A percentile compares a stretch with the other conserved stretches of the same genome.
These are phyloP conservation scores for Albizia julibrissin DNA, from an alignment of 306 rosid genomes.

Conservation along the genomic window DNA sequence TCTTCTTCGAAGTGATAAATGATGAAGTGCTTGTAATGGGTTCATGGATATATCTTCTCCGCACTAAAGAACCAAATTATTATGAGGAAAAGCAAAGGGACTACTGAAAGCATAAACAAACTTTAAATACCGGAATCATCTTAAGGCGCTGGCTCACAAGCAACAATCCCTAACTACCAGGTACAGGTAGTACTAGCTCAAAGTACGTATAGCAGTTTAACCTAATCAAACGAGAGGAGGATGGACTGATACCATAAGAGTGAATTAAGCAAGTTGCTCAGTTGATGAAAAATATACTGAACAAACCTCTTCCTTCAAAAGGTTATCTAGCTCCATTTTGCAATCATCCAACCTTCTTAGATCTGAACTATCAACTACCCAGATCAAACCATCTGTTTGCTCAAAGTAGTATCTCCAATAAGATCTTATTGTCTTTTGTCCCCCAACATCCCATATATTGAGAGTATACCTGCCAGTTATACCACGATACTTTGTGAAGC, in stretches of 20 bases:
- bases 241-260: background rate
- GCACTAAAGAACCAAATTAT: slow-evolving; percentile 5
- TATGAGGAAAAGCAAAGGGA: slow-evolving; percentile 13
- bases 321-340: slow-evolving; percentile 82
- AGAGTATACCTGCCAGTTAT: slow-evolving; percentile 63
- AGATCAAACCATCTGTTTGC: slow-evolving; percentile 89
- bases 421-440: slow-evolving; percentile 90
- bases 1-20: background rate
- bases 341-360: slow-evolving; percentile 68
- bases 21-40: background rate
- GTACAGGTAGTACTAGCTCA: background rate
- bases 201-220: slow-evolving; percentile 1
- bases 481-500: background rate
- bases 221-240: background rate
- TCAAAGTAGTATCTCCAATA: slow-evolving; percentile 94
- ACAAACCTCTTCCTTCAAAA: slow-evolving; percentile 86
- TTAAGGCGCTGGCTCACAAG: background rate
- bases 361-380: slow-evolving; percentile 59
- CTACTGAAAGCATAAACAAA: background rate
- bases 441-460: slow-evolving; percentile 84
- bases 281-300: slow-evolving; percentile 5
- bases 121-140: background rate
- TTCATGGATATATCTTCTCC: background rate
- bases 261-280: background rate
- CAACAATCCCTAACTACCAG: background rate